These are phyloP conservation scores for Cutaneotrichosporon sp. DNA, from an alignment of 1,284 basidiomycete species.

Conservation along the genomic window DNA sequence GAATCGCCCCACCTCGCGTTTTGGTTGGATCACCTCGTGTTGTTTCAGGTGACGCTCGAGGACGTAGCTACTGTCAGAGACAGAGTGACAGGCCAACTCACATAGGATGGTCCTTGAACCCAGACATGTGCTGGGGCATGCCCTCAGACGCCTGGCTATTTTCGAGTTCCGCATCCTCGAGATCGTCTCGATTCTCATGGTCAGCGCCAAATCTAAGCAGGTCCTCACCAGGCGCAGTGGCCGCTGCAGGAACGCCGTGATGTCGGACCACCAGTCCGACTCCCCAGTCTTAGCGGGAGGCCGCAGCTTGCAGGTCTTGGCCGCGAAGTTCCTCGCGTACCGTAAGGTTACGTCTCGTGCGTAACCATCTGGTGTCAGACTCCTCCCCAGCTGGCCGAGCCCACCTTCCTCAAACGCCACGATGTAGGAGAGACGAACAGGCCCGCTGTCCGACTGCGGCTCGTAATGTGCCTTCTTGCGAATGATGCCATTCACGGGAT, in stretches of 20 bases:
- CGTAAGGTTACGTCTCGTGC: conserved; percentile 60
- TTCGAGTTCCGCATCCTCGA: conserved; percentile 91
- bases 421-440: conserved; percentile 92
- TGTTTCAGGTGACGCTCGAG: conserved; percentile 85
- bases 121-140: conserved; percentile 89
- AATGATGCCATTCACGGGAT: conserved; percentile 78
- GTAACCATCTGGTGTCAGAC: conserved; percentile 56
- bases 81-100: no score
- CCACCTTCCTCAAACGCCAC: conserved; percentile 93
- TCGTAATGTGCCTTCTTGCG: conserved; percentile 83
- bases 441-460: conserved; percentile 61
- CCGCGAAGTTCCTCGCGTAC: conserved; percentile 74
- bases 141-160: conserved; percentile 75
- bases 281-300: conserved; percentile 64
- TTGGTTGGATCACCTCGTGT: conserved; percentile 84
- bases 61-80: conserved; percentile 67
- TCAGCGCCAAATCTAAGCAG: conserved; percentile 13
- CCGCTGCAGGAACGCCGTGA: conserved; percentile 65
- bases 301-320: conserved; percentile 79
- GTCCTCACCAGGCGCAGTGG: conserved; percentile 74
- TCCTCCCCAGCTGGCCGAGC: not conserved
- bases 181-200: conserved; percentile 79
- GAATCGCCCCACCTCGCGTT: conserved; percentile 84
- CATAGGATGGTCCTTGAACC: conserved; percentile 96
- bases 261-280: conserved; percentile 81